Conservation (phyloP, 106 monocot species). For the Allium cepa region DNA sequence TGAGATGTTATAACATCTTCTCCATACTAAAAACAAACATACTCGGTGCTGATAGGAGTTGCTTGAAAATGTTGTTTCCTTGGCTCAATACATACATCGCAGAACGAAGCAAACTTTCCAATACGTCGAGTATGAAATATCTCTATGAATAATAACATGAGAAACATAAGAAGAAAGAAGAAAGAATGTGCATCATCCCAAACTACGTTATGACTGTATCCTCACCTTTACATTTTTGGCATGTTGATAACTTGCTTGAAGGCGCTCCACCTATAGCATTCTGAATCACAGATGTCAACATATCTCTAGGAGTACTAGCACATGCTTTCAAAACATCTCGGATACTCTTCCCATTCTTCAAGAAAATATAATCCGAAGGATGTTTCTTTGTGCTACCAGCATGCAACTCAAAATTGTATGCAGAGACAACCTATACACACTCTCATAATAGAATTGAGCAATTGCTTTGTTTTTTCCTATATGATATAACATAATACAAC, state of each 20-base stretch:
- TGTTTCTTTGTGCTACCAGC: slow-evolving; percentile 92
- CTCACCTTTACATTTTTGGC: slow-evolving; percentile 45
- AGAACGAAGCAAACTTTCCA: slow-evolving; percentile 43
- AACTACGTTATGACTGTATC: not conserved
- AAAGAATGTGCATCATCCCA: not conserved
- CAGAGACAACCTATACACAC: slow-evolving; percentile 61
- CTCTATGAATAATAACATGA: slow-evolving; percentile 11
- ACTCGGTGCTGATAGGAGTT: slow-evolving; percentile 10
- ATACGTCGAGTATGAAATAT: slow-evolving; percentile 20
- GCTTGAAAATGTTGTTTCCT: slow-evolving; percentile 10
- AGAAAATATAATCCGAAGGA: slow-evolving; percentile 76
- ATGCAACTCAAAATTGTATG: slow-evolving; percentile 77
- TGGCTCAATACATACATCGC: slow-evolving; percentile 39
- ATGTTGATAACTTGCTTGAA: slow-evolving; percentile 18
- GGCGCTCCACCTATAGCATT: slow-evolving; percentile 38
- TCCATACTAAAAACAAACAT: slow-evolving; percentile 1
- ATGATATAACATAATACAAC: not conserved
- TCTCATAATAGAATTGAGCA: not conserved
- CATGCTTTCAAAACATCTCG: slow-evolving; percentile 74
- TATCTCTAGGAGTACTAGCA: slow-evolving; percentile 43
- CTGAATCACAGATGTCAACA: slow-evolving; percentile 59
- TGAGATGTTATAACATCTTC: no score
- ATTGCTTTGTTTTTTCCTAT: slow-evolving; percentile 4
- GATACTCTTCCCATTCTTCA: slow-evolving; percentile 84
- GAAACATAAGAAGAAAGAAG: slow-evolving; percentile 10